Conservation (phyloP, 2,329 filamentous ascomycete genomes). For the Aspergillus brunneoviolaceus region DNA sequence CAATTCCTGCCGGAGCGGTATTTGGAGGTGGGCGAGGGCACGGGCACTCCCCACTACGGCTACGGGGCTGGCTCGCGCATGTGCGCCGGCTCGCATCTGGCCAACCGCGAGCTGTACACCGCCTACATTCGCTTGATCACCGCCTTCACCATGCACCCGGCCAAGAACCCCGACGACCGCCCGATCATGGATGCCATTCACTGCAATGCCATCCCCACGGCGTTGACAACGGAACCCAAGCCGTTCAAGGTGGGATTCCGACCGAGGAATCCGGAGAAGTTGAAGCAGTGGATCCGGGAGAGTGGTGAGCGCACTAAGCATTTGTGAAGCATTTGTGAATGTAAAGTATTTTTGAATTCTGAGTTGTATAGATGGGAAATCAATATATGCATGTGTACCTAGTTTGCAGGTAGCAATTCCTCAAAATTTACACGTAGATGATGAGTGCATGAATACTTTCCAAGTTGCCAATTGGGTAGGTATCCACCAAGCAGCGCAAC, state of each 20-base stretch:
- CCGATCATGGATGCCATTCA: constrained; percentile 59
- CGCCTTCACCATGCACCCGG: constrained; percentile 56
- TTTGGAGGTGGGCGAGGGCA: constrained; percentile 52
- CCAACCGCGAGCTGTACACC: constrained; percentile 63
- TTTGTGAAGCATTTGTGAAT: constrained; percentile 45
- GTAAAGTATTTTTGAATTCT: no score
- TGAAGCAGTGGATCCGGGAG: constrained; percentile 55
- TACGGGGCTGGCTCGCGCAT: constrained; percentile 65
- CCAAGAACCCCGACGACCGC: constrained; percentile 47
- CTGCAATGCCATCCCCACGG: constrained; percentile 58
- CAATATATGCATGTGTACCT: no score
- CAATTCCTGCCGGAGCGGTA: constrained; percentile 71
- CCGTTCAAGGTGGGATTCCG: constrained; percentile 61
- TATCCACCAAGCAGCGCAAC: no score
- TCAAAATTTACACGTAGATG: no score
- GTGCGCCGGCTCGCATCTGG: constrained; percentile 64
- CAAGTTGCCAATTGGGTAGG: no score
- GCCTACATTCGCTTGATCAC: constrained; percentile 60
- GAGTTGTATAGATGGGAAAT: no score
- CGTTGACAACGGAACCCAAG: constrained; percentile 62
- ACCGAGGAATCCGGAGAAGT: constrained; percentile 46
- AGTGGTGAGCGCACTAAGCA: constrained; percentile 55
- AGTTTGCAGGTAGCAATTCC: no score
- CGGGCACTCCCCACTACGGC: constrained; percentile 61
- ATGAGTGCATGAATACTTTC: no score